These are phyloP conservation scores for Posidonia oceanica DNA, from an alignment of 116 monocot genomes.

Conservation along the genomic window DNA sequence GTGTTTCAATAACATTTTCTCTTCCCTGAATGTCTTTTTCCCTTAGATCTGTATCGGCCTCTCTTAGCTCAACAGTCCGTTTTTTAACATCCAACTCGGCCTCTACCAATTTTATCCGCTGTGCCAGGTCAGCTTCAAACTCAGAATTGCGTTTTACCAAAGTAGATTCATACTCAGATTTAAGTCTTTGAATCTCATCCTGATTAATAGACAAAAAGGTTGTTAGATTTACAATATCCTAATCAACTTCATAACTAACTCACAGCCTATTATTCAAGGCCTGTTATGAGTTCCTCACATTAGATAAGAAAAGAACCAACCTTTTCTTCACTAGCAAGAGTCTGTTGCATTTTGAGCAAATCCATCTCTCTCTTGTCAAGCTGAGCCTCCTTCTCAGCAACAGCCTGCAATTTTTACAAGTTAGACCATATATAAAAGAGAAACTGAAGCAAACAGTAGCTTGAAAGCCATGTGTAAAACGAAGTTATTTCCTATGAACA, in stretches of 20 bases:
- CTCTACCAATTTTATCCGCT: conserved; percentile 31
- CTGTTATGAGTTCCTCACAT: background rate
- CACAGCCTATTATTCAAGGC: background rate
- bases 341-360: conserved; percentile 64
- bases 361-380: conserved; percentile 64
- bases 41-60: conserved; percentile 27
- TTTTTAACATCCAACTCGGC: conserved; percentile 42
- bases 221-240: background rate
- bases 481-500: background rate
- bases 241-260: background rate
- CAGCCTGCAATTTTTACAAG: conserved; percentile 30
- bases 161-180: conserved; percentile 30
- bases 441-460: background rate
- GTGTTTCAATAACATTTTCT: conserved; percentile 24
- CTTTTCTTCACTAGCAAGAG: conserved; percentile 54
- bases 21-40: conserved; percentile 25
- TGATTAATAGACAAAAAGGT: conserved; percentile 11
- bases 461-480: background rate
- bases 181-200: conserved; percentile 63
- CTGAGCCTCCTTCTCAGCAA: conserved; percentile 49
- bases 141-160: conserved; percentile 37
- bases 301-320: conserved; percentile 19
- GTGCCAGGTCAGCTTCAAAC: conserved; percentile 57
- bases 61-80: conserved; percentile 16
- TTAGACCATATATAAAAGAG: background rate